A percentile compares a stretch with the other conserved stretches of the same genome.
These are phyloP conservation scores for Parietaria judaica DNA, from an alignment of 306 rosid genomes.

Conservation along the genomic window DNA sequence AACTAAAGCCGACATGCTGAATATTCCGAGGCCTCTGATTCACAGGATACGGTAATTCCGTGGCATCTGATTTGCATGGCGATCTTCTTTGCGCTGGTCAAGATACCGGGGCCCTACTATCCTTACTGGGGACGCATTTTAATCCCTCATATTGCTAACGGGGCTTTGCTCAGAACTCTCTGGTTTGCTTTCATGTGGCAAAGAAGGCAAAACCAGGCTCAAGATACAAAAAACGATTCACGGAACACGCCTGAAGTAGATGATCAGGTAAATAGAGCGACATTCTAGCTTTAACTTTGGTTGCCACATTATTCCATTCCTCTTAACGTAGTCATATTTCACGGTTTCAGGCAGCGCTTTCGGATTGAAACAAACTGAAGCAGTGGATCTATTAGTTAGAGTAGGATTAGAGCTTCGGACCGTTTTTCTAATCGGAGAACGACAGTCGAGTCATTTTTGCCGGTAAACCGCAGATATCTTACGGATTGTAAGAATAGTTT, in stretches of 20 bases:
- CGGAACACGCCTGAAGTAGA: conserved; percentile 1
- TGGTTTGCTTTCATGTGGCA: conserved; percentile 33
- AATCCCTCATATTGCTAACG: conserved; percentile 73
- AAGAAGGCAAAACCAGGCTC: conserved; percentile 22
- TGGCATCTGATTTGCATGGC: conserved; percentile 84
- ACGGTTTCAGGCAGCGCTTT: conserved; percentile 15
- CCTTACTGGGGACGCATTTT: conserved; percentile 85
- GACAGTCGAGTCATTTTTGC: neutral
- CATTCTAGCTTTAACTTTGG: neutral
- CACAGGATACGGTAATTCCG: conserved; percentile 81
- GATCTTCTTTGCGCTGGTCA: conserved; percentile 64
- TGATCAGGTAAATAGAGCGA: conserved; percentile 21
- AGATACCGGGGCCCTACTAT: conserved; percentile 80
- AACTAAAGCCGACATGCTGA: too few species aligned
- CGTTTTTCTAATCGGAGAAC: conserved; percentile 4
- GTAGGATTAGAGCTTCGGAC: neutral
- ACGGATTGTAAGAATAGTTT: neutral
- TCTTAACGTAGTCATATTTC: neutral
- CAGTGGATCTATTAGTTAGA: neutral
- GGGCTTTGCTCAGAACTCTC: conserved; percentile 26
- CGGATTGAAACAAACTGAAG: neutral
- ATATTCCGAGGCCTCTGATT: neutral
- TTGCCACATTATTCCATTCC: neutral
- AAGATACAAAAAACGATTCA: conserved; percentile 16
- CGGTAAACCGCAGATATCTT: neutral